Evolutionary conservation across 1,284 basidiomycete species (phyloP), one percentile per base, ranked within the genome.

Genomic region (Athelia psychrophila): DNA sequence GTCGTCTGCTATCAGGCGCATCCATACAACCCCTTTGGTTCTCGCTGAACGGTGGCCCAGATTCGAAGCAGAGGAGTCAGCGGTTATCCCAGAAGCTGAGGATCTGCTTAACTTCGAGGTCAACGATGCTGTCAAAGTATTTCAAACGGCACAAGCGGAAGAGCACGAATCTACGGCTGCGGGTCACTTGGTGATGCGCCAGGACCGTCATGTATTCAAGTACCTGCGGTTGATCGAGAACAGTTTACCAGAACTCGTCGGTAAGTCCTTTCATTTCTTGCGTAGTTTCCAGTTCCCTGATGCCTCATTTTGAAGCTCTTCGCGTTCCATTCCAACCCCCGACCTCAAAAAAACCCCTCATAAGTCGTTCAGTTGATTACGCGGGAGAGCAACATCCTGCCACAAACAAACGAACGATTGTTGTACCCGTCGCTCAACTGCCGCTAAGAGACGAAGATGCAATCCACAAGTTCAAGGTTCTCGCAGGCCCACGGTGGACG

Each of bases 401-500:
- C 2, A 76, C 76, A 2, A 71, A 75, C 15, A 95, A 94, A 68
- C 83, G 85, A 47, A 80, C 78, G 42, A 73, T 93, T 38, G 83
- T 89, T 33, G 86, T 83, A 8, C 80, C 92, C 12, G 81, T 95
- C 27, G 75, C 88, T 44, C 69, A 79, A 18, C 75, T 95, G 27
- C 86, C 90, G 0, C 71, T 95, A 56, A 74, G 73, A 40, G 68
- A 75, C 48, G 73, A 79, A 13, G 69, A 73, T 24, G 88, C 92
- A 3, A 67, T 86, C 10, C 88, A 93, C 65, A 89, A 87, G 63
- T 72, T 92, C 64, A 91, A 92, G 65, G 72, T 95, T 2, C 75
- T 95, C 22, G 90, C 93, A 19, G 93, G 93, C 16, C 74, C 85
- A 22, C 76, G 93, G 51, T 95, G 93, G 93, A 81, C 85, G 15